Percentiles rank a stretch among this genome's conserved stretches.
These are phyloP conservation scores for Arthrinium phaeospermum DNA, from an alignment of 2,329 filamentous ascomycete genomes.

Conservation along the genomic window DNA sequence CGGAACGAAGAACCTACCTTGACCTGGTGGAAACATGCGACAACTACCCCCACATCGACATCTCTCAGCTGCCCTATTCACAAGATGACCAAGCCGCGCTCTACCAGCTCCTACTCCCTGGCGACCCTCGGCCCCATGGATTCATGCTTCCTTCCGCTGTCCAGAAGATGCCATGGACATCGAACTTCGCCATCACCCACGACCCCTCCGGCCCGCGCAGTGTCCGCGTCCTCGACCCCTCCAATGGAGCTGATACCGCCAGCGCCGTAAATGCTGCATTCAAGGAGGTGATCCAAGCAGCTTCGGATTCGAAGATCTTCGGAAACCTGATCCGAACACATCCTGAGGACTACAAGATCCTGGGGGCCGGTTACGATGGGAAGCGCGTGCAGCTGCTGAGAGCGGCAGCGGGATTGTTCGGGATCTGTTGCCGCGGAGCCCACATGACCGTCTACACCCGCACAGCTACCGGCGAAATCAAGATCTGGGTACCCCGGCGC, in stretches of 20 bases:
- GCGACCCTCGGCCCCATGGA: constrained; percentile 54
- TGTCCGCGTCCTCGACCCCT: constrained; percentile 35
- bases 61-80: constrained; percentile 32
- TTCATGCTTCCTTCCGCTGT: constrained; percentile 53
- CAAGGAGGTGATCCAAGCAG: constrained; percentile 31
- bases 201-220: constrained; percentile 34
- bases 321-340: constrained; percentile 31
- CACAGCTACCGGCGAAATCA: constrained; percentile 45
- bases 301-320: constrained; percentile 30
- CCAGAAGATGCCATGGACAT: constrained; percentile 49
- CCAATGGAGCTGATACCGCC: constrained; percentile 30
- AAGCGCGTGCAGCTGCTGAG: constrained; percentile 52
- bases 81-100: constrained; percentile 34
- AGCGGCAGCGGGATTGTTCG: constrained; percentile 62
- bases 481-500: constrained; percentile 73
- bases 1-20: constrained; percentile 36
- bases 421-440: constrained; percentile 64
- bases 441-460: constrained; percentile 66
- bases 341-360: constrained; percentile 39
- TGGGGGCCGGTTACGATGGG: constrained; percentile 32
- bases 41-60: constrained; percentile 51
- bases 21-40: constrained; percentile 48
- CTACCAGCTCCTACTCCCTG: constrained; percentile 51
- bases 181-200: constrained; percentile 37
- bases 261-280: constrained; percentile 35